phyloP scores from a whole-genome alignment of 225 moss, liverwort and hornwort genomes.

The Rhytidiadelphus loreus region DNA sequence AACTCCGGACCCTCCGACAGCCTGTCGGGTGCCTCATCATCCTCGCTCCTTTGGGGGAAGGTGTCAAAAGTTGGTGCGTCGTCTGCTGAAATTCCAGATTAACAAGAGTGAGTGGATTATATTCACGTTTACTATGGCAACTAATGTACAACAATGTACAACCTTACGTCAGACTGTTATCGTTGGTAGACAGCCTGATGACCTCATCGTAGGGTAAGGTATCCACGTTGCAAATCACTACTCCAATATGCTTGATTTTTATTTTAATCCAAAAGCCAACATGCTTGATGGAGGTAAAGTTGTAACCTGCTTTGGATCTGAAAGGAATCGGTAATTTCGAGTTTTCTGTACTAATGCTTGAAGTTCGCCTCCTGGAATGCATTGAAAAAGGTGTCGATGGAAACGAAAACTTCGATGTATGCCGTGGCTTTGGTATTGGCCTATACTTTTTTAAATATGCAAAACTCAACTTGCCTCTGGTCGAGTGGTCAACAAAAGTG shows the following conservation, averaged over 20 bases:
- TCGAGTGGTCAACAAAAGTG: conserved; percentile 64
- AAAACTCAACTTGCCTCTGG: conserved; percentile 65
- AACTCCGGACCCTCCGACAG: conserved; percentile 32
- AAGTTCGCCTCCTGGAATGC: conserved; percentile 2
- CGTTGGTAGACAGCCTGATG: not conserved
- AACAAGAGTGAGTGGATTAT: not conserved
- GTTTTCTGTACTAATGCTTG: conserved; percentile 10
- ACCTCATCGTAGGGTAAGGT: not conserved
- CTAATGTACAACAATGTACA: not conserved
- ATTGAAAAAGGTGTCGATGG: conserved; percentile 6
- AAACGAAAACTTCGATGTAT: conserved; percentile 8
- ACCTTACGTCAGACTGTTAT: not conserved
- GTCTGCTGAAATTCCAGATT: conserved; percentile 2
- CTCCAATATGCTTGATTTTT: not conserved
- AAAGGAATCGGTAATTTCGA: conserved; percentile 2
- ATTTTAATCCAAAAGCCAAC: not conserved
- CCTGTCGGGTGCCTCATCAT: not conserved
- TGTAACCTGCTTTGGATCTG: conserved; percentile 25
- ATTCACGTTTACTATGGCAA: not conserved
- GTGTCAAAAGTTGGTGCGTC: not conserved
- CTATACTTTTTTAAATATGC: conserved; percentile 57
- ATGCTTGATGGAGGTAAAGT: not conserved
- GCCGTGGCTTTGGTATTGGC: conserved; percentile 5
- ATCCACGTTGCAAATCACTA: not conserved
- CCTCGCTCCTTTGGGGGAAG: not conserved